Evolutionary conservation across 352 stramenopile species (phyloP).

Genomic region (Globisporangium parvum): DNA sequence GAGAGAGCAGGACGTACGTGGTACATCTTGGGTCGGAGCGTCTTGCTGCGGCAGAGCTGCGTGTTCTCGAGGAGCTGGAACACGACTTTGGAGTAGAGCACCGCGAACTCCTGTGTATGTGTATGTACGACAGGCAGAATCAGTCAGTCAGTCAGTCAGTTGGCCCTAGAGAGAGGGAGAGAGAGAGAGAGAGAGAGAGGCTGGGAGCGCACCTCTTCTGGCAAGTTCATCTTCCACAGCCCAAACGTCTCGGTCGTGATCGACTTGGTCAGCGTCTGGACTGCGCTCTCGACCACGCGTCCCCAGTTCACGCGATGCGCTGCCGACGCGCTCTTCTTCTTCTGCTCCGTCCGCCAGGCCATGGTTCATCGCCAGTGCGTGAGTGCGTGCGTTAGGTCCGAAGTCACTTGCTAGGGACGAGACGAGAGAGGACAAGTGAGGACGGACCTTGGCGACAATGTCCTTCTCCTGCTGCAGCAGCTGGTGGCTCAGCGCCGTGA

Average conservation of each 20-base stretch:
- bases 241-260: conserved; percentile 55
- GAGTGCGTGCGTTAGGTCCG: too few species aligned
- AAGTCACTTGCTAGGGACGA: too few species aligned
- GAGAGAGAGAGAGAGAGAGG: background rate
- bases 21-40: conserved; percentile 59
- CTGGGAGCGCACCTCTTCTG: conserved; percentile 42
- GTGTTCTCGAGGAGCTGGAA: conserved; percentile 67
- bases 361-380: too few species aligned
- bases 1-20: conserved; percentile 34
- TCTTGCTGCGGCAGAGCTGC: conserved; percentile 50
- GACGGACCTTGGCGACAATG: conserved; percentile 40
- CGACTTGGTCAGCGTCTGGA: conserved; percentile 54
- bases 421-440: too few species aligned
- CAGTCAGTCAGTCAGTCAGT: too few species aligned
- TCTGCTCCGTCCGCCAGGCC: background rate
- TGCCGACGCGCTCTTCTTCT: conserved; percentile 28
- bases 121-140: background rate
- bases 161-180: background rate
- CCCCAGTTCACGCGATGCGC: conserved; percentile 54
- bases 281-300: conserved; percentile 53
- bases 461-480: conserved; percentile 54
- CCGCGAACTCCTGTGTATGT: conserved; percentile 50
- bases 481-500: conserved; percentile 39
- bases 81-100: conserved; percentile 63
- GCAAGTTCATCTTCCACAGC: conserved; percentile 77